Base-by-base conservation (phyloP, 345 rosid genomes). In the Raphanus sativus region DNA sequence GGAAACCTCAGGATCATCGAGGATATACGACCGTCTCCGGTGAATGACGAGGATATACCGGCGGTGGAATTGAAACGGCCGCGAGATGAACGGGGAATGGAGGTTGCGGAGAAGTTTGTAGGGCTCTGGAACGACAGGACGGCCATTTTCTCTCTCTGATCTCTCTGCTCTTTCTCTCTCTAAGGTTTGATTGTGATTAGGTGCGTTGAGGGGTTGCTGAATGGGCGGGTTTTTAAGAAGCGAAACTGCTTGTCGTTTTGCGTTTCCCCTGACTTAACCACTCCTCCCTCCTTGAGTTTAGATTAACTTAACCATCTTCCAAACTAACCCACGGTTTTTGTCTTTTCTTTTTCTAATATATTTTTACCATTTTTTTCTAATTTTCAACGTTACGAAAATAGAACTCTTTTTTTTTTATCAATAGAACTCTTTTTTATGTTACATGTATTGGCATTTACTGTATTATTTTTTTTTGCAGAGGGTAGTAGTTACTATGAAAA, bases 1-100 rank as follows among this genome's bases (percentile, higher is more conserved):
- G 99, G 99, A 74, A 95, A 95, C 61, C 86, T 86, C 78, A 91
- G 70, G 79, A 95, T 92, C 85, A 85, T 78, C 24, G 98, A 87
- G 8, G 96, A 89, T 17, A 88, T 25, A 10, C 90, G 89, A 60
- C 89, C 89, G 65, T 90, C 89, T 13, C 90, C 90, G 63, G 84
- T 64, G 60, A 80, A 83, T 38, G 84, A 55, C 17, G 80, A 24
- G 8, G 71, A 0, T 4, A 58, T 61, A 4, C 74, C 54, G 9
- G 74, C 68, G 66, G 69, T 13, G 34, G 30, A 45, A 34, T 62
- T 38, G 76, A 67, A 34, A 42, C 76, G 85, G 55, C 79, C 66
- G 74, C 80, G 80, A 70, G 77, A 65, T 75, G 85, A 75, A 26
- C 88, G 71, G 65, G 86, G 76, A 25, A 83, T 34, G 26, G 80